A percentile compares a stretch with the other conserved stretches of the same genome.
Evolutionary conservation across 208 protist genomes (phyloP).

Genomic region (Sergeia podlipaevii): DNA sequence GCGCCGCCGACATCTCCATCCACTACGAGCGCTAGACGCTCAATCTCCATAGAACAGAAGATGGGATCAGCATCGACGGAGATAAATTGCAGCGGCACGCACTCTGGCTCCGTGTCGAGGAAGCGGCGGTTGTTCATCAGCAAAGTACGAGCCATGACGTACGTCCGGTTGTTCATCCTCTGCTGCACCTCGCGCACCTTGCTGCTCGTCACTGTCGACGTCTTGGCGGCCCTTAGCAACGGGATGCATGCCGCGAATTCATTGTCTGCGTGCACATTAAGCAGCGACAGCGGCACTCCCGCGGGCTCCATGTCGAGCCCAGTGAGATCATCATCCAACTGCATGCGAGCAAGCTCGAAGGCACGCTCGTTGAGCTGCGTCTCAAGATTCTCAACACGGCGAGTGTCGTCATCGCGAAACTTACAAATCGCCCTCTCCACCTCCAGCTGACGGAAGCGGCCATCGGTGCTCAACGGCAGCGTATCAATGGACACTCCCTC

Average conservation of each 20-base stretch:
- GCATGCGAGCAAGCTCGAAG: conserved; percentile 16
- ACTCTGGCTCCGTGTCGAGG: conserved; percentile 51
- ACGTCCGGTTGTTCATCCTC: no score
- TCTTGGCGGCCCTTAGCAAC: no score
- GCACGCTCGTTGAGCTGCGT: conserved; percentile 17
- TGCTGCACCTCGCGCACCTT: no score
- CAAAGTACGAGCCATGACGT: no score
- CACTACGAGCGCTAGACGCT: conserved; percentile 43
- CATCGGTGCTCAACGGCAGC: conserved; percentile 16
- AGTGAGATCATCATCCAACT: conserved; percentile 8
- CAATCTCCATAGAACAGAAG: conserved; percentile 56
- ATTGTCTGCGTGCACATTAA: neutral
- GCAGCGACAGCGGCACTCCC: conserved; percentile 4
- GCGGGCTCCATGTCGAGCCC: conserved; percentile 12
- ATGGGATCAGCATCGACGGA: conserved; percentile 51
- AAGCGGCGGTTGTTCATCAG: conserved; percentile 43
- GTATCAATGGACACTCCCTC: conserved; percentile 21
- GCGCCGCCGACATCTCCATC: conserved; percentile 16
- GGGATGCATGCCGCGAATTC: no score
- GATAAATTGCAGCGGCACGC: conserved; percentile 53
- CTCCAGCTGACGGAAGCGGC: conserved; percentile 15
- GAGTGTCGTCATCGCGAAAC: no score
- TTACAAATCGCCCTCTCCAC: neutral
- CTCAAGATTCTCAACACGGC: conserved; percentile 8
- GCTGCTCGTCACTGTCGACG: no score